These are phyloP conservation scores for Gryganskiella cystojenkinii DNA, from an alignment of 192 early-diverging fungal genomes.

Conservation along the genomic window DNA sequence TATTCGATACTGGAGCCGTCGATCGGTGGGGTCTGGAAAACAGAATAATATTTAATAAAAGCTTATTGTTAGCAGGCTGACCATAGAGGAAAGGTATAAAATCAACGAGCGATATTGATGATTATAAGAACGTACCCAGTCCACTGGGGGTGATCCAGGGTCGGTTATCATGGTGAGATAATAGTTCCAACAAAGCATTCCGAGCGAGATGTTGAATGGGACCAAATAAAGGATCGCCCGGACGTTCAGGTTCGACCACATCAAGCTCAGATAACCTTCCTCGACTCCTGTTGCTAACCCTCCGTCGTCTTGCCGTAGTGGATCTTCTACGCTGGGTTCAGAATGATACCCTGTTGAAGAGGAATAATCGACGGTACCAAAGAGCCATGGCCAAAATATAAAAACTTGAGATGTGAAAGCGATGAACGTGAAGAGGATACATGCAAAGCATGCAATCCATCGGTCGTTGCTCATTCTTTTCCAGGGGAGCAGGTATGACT, in stretches of 20 bases:
- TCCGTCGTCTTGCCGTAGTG: neutral
- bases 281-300: neutral
- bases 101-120: neutral
- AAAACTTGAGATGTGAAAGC: slow-evolving; percentile 7
- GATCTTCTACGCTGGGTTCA: neutral
- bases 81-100: neutral
- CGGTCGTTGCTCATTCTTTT: neutral
- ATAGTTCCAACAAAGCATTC: slow-evolving; percentile 89
- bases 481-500: neutral
- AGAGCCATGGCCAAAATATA: slow-evolving; percentile 39
- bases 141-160: slow-evolving; percentile 81
- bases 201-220: slow-evolving; percentile 83
- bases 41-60: too few species aligned
- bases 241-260: slow-evolving; percentile 29
- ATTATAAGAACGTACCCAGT: slow-evolving; percentile 51
- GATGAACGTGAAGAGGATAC: slow-evolving; percentile 4
- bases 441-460: slow-evolving; percentile 5
- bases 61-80: slow-evolving; percentile 8
- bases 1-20: slow-evolving; percentile 60
- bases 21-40: neutral
- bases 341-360: neutral
- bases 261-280: slow-evolving; percentile 3
- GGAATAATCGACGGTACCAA: slow-evolving; percentile 7
- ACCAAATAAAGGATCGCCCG: slow-evolving; percentile 60
- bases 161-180: slow-evolving; percentile 76